A percentile compares a stretch with the other conserved stretches of the same genome.
These are phyloP conservation scores for Suhomyces maxii DNA, from an alignment of 1,139 yeast genomes.

Conservation along the genomic window DNA sequence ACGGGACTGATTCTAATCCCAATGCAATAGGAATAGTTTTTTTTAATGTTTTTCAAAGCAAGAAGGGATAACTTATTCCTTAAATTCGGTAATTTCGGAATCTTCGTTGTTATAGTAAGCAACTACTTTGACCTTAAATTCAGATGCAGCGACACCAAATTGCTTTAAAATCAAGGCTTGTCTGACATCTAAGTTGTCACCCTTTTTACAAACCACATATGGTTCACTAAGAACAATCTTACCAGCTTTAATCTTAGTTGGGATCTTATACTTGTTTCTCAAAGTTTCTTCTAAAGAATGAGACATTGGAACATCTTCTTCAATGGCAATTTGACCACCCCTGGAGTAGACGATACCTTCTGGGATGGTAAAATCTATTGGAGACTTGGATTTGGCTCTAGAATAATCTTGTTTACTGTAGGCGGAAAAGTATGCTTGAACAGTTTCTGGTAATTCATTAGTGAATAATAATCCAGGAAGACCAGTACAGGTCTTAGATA, in stretches of 20 bases:
- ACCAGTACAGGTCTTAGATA: slow-evolving; percentile 62
- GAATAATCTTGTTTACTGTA: slow-evolving; percentile 82
- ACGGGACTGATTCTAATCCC: neutral
- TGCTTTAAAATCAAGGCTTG: slow-evolving; percentile 91
- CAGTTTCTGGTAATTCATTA: slow-evolving; percentile 80
- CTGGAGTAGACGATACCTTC: slow-evolving; percentile 90
- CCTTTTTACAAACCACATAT: slow-evolving; percentile 75
- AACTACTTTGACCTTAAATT: slow-evolving; percentile 75
- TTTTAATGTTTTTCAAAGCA: neutral
- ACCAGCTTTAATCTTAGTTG: slow-evolving; percentile 88
- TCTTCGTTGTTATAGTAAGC: slow-evolving; percentile 72
- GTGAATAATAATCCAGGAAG: slow-evolving; percentile 88
- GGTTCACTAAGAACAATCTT: slow-evolving; percentile 77
- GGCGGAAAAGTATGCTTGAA: slow-evolving; percentile 76
- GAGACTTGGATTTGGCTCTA: slow-evolving; percentile 83
- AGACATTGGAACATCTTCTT: slow-evolving; percentile 95
- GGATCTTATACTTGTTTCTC: slow-evolving; percentile 85
- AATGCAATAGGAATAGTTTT: slow-evolving; percentile 3
- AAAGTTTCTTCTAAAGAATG: slow-evolving; percentile 93
- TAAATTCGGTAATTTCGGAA: slow-evolving; percentile 30
- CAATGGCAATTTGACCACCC: slow-evolving; percentile 87
- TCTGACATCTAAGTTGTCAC: slow-evolving; percentile 80
- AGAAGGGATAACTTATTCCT: slow-evolving; percentile 2
- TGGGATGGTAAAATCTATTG: slow-evolving; percentile 81
- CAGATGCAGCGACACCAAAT: slow-evolving; percentile 92